phyloP scores from a whole-genome alignment of 2,329 filamentous ascomycete species.

The Ophiocordyceps camponoti-rufipedis region DNA sequence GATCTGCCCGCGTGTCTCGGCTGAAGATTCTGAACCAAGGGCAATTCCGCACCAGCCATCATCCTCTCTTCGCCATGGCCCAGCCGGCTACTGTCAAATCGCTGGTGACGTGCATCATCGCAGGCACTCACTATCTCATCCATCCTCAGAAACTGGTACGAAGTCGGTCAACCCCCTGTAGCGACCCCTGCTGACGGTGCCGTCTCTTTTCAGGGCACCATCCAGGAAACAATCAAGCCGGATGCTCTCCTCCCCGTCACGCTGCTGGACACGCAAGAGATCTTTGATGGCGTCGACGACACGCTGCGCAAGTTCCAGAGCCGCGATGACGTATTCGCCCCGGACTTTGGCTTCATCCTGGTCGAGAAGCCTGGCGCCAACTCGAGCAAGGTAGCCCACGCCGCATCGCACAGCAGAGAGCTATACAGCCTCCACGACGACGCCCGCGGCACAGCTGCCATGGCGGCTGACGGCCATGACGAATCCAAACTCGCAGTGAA shows the following conservation, averaged over 20 bases:
- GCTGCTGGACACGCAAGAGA: slow-evolving; percentile 17
- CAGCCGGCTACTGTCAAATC: slow-evolving; percentile 4
- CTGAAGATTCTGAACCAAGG: no score
- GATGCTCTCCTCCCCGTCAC: slow-evolving; percentile 22
- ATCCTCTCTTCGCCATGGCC: no score
- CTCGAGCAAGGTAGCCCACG: slow-evolving; percentile 1
- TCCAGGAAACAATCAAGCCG: slow-evolving; percentile 21
- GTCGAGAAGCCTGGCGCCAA: slow-evolving; percentile 17
- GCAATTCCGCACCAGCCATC: no score
- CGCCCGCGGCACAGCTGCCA: no score
- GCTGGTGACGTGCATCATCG: slow-evolving; percentile 18
- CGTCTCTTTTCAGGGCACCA: slow-evolving; percentile 13
- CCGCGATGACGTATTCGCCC: slow-evolving; percentile 20
- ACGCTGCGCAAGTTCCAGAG: slow-evolving; percentile 13
- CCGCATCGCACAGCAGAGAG: no score
- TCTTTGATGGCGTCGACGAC: slow-evolving; percentile 17
- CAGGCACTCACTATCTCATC: slow-evolving; percentile 19
- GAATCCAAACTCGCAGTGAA: background rate
- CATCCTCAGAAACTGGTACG: slow-evolving; percentile 18
- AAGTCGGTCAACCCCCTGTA: background rate
- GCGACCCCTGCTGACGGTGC: background rate
- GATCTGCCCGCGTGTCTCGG: no score
- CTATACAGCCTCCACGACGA: no score
- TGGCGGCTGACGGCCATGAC: no score
- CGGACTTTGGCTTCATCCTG: slow-evolving; percentile 19